Percentiles rank a stretch among this genome's conserved stretches.
Conservation (phyloP, 2,329 filamentous ascomycete species). For the Pestalotiopsis sp. region DNA sequence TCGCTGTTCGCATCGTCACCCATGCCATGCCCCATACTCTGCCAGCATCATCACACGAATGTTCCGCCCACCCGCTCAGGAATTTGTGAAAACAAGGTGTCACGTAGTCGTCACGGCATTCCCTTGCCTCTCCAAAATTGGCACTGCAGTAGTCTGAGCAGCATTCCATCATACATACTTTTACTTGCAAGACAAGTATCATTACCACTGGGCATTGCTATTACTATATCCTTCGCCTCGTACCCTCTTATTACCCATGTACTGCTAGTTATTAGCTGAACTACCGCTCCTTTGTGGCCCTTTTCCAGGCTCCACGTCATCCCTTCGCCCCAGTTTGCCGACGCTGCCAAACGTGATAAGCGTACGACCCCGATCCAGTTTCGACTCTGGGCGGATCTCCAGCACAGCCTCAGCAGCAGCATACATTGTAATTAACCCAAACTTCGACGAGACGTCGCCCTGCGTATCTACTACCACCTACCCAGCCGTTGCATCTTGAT, state of each 20-base stretch:
- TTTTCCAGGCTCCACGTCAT: slow-evolving; percentile 8
- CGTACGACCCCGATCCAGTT: slow-evolving; percentile 1
- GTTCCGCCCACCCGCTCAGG: background rate
- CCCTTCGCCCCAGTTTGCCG: slow-evolving; percentile 2
- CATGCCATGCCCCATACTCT: background rate
- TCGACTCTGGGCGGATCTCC: slow-evolving; percentile 4
- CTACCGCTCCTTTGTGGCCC: background rate
- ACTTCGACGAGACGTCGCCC: background rate
- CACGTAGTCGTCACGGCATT: background rate
- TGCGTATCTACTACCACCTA: background rate
- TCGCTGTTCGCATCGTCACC: background rate
- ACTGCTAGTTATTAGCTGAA: background rate
- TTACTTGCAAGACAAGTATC: background rate
- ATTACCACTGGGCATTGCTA: background rate
- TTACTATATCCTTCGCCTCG: background rate
- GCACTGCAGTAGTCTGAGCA: background rate
- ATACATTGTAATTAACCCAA: background rate
- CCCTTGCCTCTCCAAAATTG: background rate
- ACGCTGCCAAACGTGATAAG: slow-evolving; percentile 9
- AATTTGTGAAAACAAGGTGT: background rate
- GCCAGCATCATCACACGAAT: background rate
- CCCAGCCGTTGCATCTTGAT: background rate
- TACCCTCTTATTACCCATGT: background rate
- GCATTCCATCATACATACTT: background rate
- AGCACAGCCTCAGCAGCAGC: slow-evolving; percentile 5